Conservation (phyloP, 169 alveolate genomes). For the Besnoitia besnoiti region DNA sequence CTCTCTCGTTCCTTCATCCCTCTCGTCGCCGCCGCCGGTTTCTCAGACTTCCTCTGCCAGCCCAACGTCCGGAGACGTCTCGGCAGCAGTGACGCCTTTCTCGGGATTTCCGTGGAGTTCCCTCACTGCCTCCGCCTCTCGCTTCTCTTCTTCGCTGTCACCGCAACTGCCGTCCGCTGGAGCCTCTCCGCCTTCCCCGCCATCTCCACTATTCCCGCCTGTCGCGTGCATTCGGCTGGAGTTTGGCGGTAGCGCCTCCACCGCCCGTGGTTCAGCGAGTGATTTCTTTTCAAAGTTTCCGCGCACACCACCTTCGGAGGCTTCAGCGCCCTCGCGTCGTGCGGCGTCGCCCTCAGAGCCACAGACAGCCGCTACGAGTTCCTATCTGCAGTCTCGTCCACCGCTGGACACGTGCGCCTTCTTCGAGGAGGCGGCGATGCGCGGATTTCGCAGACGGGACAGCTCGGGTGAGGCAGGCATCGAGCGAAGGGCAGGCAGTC, state of each 20-base stretch:
- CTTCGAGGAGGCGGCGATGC: neutral
- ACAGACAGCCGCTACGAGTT: neutral
- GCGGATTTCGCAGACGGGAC: neutral
- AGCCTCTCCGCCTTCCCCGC: neutral
- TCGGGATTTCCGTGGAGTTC: no score
- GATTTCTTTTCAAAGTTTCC: no score
- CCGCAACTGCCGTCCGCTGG: neutral
- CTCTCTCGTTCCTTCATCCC: neutral
- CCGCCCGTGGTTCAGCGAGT: no score
- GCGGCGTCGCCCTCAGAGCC: neutral
- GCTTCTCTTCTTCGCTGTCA: neutral
- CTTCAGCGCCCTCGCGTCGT: no score
- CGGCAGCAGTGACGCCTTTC: no score
- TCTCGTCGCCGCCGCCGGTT: neutral
- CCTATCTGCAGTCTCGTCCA: no score
- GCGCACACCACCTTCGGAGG: no score
- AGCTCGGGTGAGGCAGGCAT: no score
- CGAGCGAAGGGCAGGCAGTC: no score
- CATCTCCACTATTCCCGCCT: neutral
- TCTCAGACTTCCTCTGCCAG: neutral
- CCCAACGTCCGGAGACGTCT: no score
- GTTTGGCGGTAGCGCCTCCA: neutral
- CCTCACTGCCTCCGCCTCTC: no score
- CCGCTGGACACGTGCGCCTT: neutral
- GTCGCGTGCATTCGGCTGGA: neutral